Evolutionary conservation across 2,329 filamentous ascomycete species (phyloP).

Genomic region (Fusarium veterinarium): DNA sequence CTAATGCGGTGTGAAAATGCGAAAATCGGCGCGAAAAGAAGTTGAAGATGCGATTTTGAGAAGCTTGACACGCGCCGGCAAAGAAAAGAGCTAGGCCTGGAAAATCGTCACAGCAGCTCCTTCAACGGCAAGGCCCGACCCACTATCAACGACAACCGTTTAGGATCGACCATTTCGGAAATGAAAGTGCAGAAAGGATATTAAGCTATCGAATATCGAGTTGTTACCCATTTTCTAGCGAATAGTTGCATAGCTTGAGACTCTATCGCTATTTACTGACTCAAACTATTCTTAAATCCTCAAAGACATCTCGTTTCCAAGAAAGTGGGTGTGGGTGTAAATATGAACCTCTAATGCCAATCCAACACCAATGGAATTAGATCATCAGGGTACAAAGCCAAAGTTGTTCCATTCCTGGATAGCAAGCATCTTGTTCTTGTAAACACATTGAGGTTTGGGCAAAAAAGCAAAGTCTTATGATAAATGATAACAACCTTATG

Average conservation of each 20-base stretch:
- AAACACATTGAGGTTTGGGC: not conserved
- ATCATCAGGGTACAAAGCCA: not conserved
- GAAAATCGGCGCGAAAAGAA: conserved; percentile 8
- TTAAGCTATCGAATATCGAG: not conserved
- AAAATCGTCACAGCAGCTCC: conserved; percentile 16
- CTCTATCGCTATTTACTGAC: no score
- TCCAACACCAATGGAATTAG: not conserved
- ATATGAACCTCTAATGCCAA: no score
- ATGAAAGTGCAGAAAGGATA: not conserved
- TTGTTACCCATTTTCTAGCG: not conserved
- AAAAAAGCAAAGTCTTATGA: not conserved
- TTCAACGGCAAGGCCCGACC: conserved; percentile 3
- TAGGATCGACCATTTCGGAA: not conserved
- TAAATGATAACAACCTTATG: not conserved
- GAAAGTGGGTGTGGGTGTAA: not conserved
- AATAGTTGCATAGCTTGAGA: not conserved
- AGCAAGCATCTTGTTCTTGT: not conserved
- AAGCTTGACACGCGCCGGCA: conserved; percentile 31
- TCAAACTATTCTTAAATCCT: not conserved
- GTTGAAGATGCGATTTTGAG: conserved; percentile 25
- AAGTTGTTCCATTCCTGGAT: not conserved
- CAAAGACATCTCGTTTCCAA: not conserved
- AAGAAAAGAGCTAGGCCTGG: conserved; percentile 11
- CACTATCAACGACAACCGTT: conserved; percentile 1
- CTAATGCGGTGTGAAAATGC: not conserved